These are phyloP conservation scores for Beauveria medogensis DNA, from an alignment of 2,329 filamentous ascomycete genomes.

Conservation along the genomic window DNA sequence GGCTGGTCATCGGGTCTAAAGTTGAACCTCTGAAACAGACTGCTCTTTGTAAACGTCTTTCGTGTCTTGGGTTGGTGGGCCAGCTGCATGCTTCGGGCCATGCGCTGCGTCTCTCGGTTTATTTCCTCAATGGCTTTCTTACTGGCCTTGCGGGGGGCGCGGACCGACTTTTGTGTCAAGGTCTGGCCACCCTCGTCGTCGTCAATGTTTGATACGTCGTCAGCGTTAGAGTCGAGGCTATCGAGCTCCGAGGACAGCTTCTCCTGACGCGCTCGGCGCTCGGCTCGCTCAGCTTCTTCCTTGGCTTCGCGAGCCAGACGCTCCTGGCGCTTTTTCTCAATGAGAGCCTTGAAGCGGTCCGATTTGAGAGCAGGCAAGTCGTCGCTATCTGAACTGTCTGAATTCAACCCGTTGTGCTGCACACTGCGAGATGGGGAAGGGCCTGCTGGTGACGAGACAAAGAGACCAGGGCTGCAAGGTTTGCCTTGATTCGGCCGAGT, in stretches of 20 bases:
- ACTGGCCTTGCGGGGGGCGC: constrained; percentile 75
- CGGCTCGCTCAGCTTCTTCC: constrained; percentile 40
- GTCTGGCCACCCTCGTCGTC: constrained; percentile 56
- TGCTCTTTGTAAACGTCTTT: constrained; percentile 80
- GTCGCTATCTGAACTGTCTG: constrained; percentile 39
- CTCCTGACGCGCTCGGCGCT: constrained; percentile 30
- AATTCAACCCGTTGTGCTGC: constrained; percentile 26
- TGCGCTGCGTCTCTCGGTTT: constrained; percentile 85
- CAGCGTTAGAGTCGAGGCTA: constrained; percentile 27
- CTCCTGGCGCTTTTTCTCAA: constrained; percentile 66
- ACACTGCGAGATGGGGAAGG: constrained; percentile 23
- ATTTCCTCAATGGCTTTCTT: constrained; percentile 95
- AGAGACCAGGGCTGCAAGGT: constrained; percentile 39
- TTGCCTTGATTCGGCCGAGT: constrained; percentile 15
- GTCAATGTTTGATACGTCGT: constrained; percentile 43
- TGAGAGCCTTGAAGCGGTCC: constrained; percentile 60
- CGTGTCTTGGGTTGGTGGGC: constrained; percentile 83
- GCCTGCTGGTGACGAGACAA: constrained; percentile 44
- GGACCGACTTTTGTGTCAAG: constrained; percentile 53
- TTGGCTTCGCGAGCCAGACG: constrained; percentile 58
- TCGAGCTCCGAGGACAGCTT: constrained; percentile 28
- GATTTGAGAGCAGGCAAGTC: constrained; percentile 42
- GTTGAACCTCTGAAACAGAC: constrained; percentile 78
- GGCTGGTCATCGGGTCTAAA: constrained; percentile 43
- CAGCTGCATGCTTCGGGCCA: constrained; percentile 84